A percentile compares a stretch with the other conserved stretches of the same genome.
Evolutionary conservation across 306 rosid species (phyloP).

Genomic region (Fragaria nilgerrensis): DNA sequence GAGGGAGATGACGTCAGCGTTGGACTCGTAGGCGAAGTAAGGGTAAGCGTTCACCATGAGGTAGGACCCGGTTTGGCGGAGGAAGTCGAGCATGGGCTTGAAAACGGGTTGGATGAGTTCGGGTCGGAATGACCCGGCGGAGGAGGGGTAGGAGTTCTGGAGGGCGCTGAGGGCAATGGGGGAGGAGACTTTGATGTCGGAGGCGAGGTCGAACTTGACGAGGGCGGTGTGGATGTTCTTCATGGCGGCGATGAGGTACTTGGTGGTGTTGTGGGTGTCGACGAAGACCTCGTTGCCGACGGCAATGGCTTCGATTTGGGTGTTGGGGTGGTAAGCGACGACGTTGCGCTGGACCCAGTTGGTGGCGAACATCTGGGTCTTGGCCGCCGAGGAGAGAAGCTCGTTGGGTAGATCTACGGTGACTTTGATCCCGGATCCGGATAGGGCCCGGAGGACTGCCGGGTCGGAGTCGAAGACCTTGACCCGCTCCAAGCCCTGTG

Average conservation of each 20-base stretch:
- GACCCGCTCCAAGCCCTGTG: slow-evolving; percentile 58
- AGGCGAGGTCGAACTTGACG: slow-evolving; percentile 47
- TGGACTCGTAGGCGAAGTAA: slow-evolving; percentile 89
- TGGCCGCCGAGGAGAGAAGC: slow-evolving; percentile 67
- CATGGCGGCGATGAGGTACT: slow-evolving; percentile 86
- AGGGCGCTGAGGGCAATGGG: slow-evolving; percentile 88
- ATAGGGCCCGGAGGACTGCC: slow-evolving; percentile 63
- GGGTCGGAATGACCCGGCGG: slow-evolving; percentile 82
- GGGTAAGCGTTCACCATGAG: slow-evolving; percentile 97
- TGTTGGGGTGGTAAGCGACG: slow-evolving; percentile 64
- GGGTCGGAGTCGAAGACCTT: slow-evolving; percentile 94
- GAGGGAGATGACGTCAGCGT: slow-evolving; percentile 72
- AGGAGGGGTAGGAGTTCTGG: slow-evolving; percentile 81
- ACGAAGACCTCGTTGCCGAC: slow-evolving; percentile 96
- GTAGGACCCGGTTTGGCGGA: slow-evolving; percentile 72
- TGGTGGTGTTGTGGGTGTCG: slow-evolving; percentile 65
- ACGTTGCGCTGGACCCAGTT: slow-evolving; percentile 77
- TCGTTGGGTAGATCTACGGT: slow-evolving; percentile 94
- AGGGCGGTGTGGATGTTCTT: slow-evolving; percentile 74
- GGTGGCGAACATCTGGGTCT: slow-evolving; percentile 56
- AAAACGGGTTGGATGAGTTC: slow-evolving; percentile 67
- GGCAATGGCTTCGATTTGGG: slow-evolving; percentile 91
- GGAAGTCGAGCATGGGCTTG: slow-evolving; percentile 68
- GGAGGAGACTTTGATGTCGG: slow-evolving; percentile 72
- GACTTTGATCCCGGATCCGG: slow-evolving; percentile 69